Percentiles rank a stretch among this genome's conserved stretches.
phyloP scores from a whole-genome alignment of 2,329 filamentous ascomycete genomes.

The Plectosphaerella sp. region DNA sequence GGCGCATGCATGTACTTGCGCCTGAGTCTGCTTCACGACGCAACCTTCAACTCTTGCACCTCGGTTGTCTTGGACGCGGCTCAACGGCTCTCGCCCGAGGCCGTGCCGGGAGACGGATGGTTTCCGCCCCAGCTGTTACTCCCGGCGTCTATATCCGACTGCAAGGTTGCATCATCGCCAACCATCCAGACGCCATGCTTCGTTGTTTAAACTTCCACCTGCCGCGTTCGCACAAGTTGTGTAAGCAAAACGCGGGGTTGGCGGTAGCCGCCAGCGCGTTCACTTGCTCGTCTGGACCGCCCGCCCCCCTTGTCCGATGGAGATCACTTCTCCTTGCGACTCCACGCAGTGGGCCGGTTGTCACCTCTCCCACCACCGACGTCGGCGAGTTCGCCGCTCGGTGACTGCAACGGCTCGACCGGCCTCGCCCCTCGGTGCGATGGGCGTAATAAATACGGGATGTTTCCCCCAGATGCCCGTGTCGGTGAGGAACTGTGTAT shows the following conservation, averaged over 20 bases:
- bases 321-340: neutral
- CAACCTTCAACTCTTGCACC: neutral
- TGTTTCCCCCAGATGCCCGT: neutral
- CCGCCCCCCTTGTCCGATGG: neutral
- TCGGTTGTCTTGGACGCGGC: neutral
- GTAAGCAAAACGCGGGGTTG: slow-evolving; percentile 22
- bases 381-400: neutral
- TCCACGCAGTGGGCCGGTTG: neutral
- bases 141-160: neutral
- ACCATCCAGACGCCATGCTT: neutral
- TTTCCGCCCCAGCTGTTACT: neutral
- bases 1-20: neutral
- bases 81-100: too few relatives aligned
- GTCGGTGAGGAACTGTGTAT: neutral
- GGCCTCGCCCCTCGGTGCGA: neutral
- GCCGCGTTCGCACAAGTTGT: slow-evolving; percentile 27
- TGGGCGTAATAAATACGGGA: neutral
- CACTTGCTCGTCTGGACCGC: neutral
- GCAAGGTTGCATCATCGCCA: neutral
- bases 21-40: neutral
- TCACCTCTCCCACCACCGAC: neutral
- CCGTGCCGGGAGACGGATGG: too few relatives aligned
- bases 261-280: neutral
- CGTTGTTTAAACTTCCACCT: slow-evolving; percentile 18
- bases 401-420: neutral